Percentiles rank a stretch among this genome's conserved stretches.
Conservation (phyloP, 805 yeast species). For the Ogataea zsoltii region DNA sequence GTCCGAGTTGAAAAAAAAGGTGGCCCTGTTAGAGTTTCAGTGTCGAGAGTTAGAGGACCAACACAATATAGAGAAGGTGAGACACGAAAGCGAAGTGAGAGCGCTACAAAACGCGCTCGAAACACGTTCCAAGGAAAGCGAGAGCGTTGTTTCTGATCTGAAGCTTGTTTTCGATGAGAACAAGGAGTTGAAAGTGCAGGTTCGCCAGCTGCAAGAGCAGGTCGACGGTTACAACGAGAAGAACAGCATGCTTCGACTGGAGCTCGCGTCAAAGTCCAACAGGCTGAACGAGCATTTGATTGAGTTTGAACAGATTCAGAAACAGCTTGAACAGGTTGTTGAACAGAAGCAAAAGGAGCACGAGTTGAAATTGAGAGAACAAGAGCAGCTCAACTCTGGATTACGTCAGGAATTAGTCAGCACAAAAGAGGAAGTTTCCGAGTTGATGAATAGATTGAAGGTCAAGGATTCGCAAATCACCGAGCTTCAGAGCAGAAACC, state of each 20-base stretch:
- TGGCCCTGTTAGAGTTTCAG: constrained; percentile 1
- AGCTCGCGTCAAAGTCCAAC: constrained; percentile 7
- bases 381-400: neutral
- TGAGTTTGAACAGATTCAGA: constrained; percentile 21
- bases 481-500: constrained; percentile 8
- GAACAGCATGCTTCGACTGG: constrained; percentile 5
- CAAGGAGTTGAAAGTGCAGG: constrained; percentile 38
- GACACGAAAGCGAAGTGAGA: constrained; percentile 3
- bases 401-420: constrained; percentile 1
- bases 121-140: constrained; percentile 33
- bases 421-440: constrained; percentile 23
- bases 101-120: constrained; percentile 16
- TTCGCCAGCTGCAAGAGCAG: constrained; percentile 26
- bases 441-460: constrained; percentile 17
- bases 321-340: constrained; percentile 7
- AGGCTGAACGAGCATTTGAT: constrained; percentile 6
- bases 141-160: constrained; percentile 27
- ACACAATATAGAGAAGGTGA: constrained; percentile 6
- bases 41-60: constrained; percentile 3
- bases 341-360: constrained; percentile 2
- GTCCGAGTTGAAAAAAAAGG: neutral
- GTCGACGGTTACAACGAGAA: constrained; percentile 2
- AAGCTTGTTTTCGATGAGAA: constrained; percentile 17
- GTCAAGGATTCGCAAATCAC: constrained; percentile 14
- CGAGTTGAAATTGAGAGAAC: constrained; percentile 5